Evolutionary conservation across 2,329 filamentous ascomycete genomes (phyloP).

Genomic region (Immersiporthe knoxdaviesiana): DNA sequence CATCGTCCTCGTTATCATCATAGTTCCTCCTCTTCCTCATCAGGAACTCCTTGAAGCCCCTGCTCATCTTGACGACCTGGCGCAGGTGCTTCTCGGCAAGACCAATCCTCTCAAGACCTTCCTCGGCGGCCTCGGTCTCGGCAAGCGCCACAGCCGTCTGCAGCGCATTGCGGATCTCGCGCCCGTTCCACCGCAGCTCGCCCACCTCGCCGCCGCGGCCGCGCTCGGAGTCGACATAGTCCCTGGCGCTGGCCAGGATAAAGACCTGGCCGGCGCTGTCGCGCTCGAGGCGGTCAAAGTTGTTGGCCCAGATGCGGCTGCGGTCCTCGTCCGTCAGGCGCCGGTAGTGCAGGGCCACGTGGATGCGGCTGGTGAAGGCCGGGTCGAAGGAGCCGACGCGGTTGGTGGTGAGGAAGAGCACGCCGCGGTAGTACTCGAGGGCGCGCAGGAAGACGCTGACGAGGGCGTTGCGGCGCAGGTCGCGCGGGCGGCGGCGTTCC

Average conservation of each 20-base stretch:
- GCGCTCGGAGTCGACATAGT: constrained; percentile 38
- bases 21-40: constrained; percentile 22
- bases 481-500: constrained; percentile 50
- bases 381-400: constrained; percentile 51
- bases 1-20: constrained; percentile 26
- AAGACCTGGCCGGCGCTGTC: constrained; percentile 45
- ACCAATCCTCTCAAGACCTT: constrained; percentile 37
- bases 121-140: constrained; percentile 46
- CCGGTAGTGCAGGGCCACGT: constrained; percentile 52
- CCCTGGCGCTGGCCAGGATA: constrained; percentile 43
- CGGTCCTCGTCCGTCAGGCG: constrained; percentile 46
- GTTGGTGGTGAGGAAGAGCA: constrained; percentile 56
- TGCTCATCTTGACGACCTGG: constrained; percentile 45
- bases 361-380: constrained; percentile 54
- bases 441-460: constrained; percentile 55
- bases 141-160: constrained; percentile 50
- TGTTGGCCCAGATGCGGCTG: constrained; percentile 49
- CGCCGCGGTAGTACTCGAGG: constrained; percentile 55
- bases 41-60: constrained; percentile 43
- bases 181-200: constrained; percentile 46
- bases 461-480: constrained; percentile 52
- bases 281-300: constrained; percentile 50
- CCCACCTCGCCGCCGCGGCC: constrained; percentile 40
- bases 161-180: constrained; percentile 42
- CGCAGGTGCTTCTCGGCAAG: constrained; percentile 42